A percentile compares a stretch with the other conserved stretches of the same genome.
Conservation (phyloP, 139 green algal species). For the Deuterostichococcus epilithicus region DNA sequence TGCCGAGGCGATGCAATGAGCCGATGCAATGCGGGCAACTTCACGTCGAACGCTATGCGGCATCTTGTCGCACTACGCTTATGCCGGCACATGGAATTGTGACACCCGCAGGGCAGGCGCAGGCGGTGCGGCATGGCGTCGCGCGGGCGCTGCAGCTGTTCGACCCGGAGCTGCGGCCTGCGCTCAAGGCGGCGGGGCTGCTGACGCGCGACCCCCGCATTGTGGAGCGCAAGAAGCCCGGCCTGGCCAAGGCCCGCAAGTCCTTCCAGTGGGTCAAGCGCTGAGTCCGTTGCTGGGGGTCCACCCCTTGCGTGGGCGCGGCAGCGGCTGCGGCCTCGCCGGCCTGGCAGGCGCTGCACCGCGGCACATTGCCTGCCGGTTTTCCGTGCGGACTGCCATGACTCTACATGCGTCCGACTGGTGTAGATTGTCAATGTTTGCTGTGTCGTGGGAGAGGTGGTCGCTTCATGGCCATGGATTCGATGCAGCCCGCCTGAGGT, state of each 20-base stretch:
- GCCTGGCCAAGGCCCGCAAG: constrained; percentile 73
- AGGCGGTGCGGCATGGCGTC: constrained; percentile 82
- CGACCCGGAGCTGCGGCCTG: constrained; percentile 51
- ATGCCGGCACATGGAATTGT: neutral
- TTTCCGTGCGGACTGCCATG: too few species aligned
- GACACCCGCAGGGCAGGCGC: constrained; percentile 27
- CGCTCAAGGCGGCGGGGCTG: constrained; percentile 51
- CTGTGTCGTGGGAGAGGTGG: too few species aligned
- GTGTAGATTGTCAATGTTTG: too few species aligned
- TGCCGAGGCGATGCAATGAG: neutral
- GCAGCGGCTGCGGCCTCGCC: neutral
- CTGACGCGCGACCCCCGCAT: constrained; percentile 78
- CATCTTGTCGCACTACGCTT: too few species aligned
- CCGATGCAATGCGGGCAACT: too few species aligned
- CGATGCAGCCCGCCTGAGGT: too few species aligned
- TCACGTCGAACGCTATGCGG: too few species aligned
- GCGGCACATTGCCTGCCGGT: too few species aligned
- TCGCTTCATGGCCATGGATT: too few species aligned
- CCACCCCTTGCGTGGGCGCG: neutral
- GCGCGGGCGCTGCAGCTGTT: constrained; percentile 70
- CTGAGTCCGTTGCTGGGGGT: constrained; percentile 38
- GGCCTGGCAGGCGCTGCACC: too few species aligned
- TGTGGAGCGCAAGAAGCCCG: constrained; percentile 97
- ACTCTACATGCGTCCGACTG: too few species aligned
- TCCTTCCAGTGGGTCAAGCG: constrained; percentile 89